phyloP scores from a whole-genome alignment of 2,329 filamentous ascomycete species.

The Pleoardoris graminearum region DNA sequence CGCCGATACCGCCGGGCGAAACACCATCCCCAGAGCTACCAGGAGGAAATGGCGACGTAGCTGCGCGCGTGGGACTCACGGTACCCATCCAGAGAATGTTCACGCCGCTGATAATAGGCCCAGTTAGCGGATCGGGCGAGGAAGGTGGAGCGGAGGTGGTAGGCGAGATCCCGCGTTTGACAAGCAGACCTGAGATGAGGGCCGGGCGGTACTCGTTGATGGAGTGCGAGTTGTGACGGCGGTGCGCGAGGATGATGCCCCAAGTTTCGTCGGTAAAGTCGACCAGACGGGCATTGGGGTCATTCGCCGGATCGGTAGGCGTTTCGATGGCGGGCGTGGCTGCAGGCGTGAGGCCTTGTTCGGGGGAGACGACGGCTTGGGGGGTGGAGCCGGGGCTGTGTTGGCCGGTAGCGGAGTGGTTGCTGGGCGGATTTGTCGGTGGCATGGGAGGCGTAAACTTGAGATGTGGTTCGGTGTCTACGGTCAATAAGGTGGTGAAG shows the following conservation, averaged over 20 bases:
- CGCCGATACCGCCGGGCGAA: slow-evolving; percentile 17
- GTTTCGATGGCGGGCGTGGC: slow-evolving; percentile 63
- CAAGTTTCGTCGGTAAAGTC: slow-evolving; percentile 76
- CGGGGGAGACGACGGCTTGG: slow-evolving; percentile 40
- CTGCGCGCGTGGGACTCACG: slow-evolving; percentile 41
- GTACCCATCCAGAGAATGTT: slow-evolving; percentile 54
- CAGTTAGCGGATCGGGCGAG: slow-evolving; percentile 28
- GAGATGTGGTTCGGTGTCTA: slow-evolving; percentile 67
- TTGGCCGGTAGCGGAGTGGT: slow-evolving; percentile 17
- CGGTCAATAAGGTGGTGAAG: slow-evolving; percentile 60
- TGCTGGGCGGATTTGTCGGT: slow-evolving; percentile 16
- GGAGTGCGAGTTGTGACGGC: slow-evolving; percentile 44
- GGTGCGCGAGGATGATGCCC: slow-evolving; percentile 71
- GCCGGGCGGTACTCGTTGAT: slow-evolving; percentile 41
- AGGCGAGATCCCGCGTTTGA: slow-evolving; percentile 45
- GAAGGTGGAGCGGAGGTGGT: slow-evolving; percentile 13
- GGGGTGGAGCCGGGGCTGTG: slow-evolving; percentile 45
- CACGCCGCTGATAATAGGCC: slow-evolving; percentile 45
- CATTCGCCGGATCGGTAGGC: slow-evolving; percentile 51
- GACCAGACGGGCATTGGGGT: slow-evolving; percentile 69
- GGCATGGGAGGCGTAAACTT: slow-evolving; percentile 60
- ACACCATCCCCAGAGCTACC: slow-evolving; percentile 28
- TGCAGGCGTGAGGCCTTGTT: slow-evolving; percentile 61
- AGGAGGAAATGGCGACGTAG: slow-evolving; percentile 36
- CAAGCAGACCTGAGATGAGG: slow-evolving; percentile 49